phyloP scores from a whole-genome alignment of 1,139 yeast genomes.

The Yamadazyma mexicana region DNA sequence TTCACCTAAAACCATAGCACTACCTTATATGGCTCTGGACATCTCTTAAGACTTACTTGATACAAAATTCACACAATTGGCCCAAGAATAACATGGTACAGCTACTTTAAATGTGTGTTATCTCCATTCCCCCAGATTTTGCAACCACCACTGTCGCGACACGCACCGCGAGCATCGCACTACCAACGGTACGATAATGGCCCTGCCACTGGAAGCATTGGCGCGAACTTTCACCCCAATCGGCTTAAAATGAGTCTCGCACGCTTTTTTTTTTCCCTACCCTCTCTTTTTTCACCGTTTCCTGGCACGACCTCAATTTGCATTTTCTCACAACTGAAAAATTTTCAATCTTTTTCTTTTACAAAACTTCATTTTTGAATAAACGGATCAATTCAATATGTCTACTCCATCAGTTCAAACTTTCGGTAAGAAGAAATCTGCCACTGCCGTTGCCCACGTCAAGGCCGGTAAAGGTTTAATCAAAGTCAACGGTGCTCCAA shows the following conservation, averaged over 20 bases:
- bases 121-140: not conserved
- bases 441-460: slow-evolving; percentile 99
- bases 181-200: too few relatives aligned
- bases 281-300: not conserved
- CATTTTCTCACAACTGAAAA: slow-evolving; percentile 4
- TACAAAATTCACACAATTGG: too few relatives aligned
- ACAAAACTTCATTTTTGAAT: slow-evolving; percentile 2
- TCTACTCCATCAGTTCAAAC: slow-evolving; percentile 80
- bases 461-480: slow-evolving; percentile 99
- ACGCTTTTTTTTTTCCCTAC: not conserved
- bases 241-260: not conserved
- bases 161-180: too few relatives aligned
- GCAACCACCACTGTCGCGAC: not conserved
- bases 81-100: too few relatives aligned
- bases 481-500: slow-evolving; percentile 99
- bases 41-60: too few relatives aligned
- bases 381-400: slow-evolving; percentile 22
- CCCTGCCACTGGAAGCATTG: too few relatives aligned
- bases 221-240: too few relatives aligned
- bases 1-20: too few relatives aligned
- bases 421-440: slow-evolving; percentile 99
- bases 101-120: not conserved
- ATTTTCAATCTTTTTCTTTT: slow-evolving; percentile 2
- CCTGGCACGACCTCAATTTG: not conserved
- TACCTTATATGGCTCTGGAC: too few relatives aligned